Percentiles rank a stretch among this genome's conserved stretches.
Evolutionary conservation across 2,329 filamentous ascomycete genomes (phyloP).

Genomic region (Calonectria hawksworthii): DNA sequence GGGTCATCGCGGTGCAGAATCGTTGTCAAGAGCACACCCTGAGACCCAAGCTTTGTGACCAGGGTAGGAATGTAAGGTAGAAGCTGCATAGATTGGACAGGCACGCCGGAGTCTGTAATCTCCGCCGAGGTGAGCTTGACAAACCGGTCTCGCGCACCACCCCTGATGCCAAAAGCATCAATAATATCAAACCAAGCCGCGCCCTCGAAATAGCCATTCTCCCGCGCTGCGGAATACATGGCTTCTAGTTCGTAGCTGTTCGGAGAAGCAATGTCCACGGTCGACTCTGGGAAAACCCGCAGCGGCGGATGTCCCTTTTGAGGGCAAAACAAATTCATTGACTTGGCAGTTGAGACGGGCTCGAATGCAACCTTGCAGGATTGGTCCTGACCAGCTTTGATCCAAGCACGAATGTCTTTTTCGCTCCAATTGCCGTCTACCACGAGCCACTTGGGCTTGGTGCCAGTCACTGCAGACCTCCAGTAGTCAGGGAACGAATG

Average conservation of each 20-base stretch:
- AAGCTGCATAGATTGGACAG: slow-evolving; percentile 86
- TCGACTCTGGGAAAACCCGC: slow-evolving; percentile 70
- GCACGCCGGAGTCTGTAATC: slow-evolving; percentile 84
- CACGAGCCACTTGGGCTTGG: slow-evolving; percentile 81
- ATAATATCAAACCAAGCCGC: slow-evolving; percentile 84
- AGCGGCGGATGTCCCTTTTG: slow-evolving; percentile 56
- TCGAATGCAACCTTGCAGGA: slow-evolving; percentile 81
- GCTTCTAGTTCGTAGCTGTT: slow-evolving; percentile 86
- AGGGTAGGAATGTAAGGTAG: slow-evolving; percentile 90
- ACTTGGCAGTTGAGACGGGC: slow-evolving; percentile 88
- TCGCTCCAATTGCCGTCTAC: slow-evolving; percentile 90
- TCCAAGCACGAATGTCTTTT: slow-evolving; percentile 75
- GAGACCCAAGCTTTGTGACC: slow-evolving; percentile 83
- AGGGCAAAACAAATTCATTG: slow-evolving; percentile 74
- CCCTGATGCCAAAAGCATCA: slow-evolving; percentile 82
- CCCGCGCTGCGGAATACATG: slow-evolving; percentile 80
- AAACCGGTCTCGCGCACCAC: slow-evolving; percentile 78
- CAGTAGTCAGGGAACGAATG: slow-evolving; percentile 69
- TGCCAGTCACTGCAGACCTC: slow-evolving; percentile 68
- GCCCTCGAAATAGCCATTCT: slow-evolving; percentile 76
- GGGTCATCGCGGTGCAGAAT: slow-evolving; percentile 78
- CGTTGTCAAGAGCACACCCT: slow-evolving; percentile 82
- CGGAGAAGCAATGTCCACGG: slow-evolving; percentile 83
- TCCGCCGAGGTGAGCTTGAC: slow-evolving; percentile 74
- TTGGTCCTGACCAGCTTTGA: slow-evolving; percentile 70